Base-by-base conservation (phyloP, 352 stramenopile species). In the Phytophthora capsici region DNA sequence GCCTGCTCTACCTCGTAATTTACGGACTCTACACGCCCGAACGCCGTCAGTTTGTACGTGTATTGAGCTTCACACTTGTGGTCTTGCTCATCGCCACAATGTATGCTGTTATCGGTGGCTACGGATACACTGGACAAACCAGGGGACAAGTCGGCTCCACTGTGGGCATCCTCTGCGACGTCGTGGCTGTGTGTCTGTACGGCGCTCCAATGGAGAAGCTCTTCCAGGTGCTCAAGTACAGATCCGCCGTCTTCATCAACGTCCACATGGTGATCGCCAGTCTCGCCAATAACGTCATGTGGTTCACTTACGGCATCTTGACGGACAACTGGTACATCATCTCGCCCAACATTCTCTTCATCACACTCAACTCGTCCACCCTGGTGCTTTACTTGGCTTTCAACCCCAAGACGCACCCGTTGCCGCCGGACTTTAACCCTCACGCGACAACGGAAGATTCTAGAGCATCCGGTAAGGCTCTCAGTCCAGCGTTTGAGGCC, bases 1-100 rank as follows among this genome's bases (percentile, higher is more conserved):
- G 57, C 3, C 41, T 66, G 36, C 38, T 74, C 16, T 89, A 84
- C 63, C 57, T 86, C 37, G 49, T 63, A 1, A 61, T 86, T 16
- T 88, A 84, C 62, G 85, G 78, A 38, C 63, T 59, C 20, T 81
- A 75, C 66, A 72, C 69, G 20, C 51, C 63, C 4, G 67, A 78
- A 16, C 72, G 56, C 13, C 45, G 49, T 1, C 44, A 51, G n/a
- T 60, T 81, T n/a, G 45, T 44, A 3, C 50, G 25, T 3, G 40
- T 79, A 12, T 30, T 78, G 28, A 56, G 28, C 0, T 40, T 70
- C 9, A 47, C 66, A 12, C 14, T 53, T 43, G 38, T 26, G 1
- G 41, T 56, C 6, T 40, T 80, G 20, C 8, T 65, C 17, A 26
- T 70, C 4, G 47, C 69, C n/a, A 73, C 71, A 2, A 36, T 69